These are phyloP conservation scores for Suaeda aralocaspica DNA, from an alignment of 148 eudicot genomes.

Conservation along the genomic window DNA sequence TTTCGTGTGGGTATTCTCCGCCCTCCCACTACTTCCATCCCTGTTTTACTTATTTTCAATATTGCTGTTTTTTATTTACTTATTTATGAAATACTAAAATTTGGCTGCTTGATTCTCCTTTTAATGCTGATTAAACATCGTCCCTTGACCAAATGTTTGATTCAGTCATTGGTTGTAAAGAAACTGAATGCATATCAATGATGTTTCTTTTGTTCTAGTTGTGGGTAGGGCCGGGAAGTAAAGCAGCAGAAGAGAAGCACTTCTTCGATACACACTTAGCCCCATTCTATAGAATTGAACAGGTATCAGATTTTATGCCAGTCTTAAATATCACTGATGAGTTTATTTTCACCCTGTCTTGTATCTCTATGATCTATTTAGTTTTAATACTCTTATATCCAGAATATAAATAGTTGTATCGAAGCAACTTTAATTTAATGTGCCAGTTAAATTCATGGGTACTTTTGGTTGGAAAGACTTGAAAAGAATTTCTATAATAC, in stretches of 20 bases:
- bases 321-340: not conserved
- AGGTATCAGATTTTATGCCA: constrained; percentile 33
- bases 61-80: too few species aligned
- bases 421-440: not conserved
- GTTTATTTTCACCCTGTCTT: not conserved
- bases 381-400: not conserved
- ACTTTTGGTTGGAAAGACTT: not conserved
- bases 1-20: not conserved
- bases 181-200: not conserved
- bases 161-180: not conserved
- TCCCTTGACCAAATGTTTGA: not conserved
- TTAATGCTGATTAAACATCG: not conserved
- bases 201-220: constrained; percentile 39
- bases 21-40: not conserved
- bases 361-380: not conserved
- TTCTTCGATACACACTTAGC: constrained; percentile 66
- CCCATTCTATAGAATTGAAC: constrained; percentile 73
- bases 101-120: not conserved
- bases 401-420: not conserved
- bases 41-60: not conserved
- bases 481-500: too few species aligned
- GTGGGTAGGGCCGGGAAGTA: constrained; percentile 79
- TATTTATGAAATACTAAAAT: too few species aligned
- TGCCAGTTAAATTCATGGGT: not conserved
- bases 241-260: constrained; percentile 63